Conservation (phyloP, 2,329 filamentous ascomycete genomes). For the Chaetomium sp. region DNA sequence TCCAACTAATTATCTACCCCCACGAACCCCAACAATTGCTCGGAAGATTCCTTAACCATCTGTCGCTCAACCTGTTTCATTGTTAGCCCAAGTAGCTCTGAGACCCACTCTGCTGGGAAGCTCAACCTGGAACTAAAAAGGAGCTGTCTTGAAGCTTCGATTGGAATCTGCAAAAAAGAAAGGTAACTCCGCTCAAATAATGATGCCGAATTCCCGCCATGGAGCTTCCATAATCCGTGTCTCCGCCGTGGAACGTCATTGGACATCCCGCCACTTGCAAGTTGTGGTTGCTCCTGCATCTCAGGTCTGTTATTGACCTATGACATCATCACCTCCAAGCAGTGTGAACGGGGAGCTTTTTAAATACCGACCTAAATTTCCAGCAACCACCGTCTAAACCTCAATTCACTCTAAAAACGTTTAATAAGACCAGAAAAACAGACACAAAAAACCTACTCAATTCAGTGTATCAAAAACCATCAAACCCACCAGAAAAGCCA, state of each 20-base stretch:
- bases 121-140: not conserved
- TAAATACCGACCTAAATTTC: not conserved
- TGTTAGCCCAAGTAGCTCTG: too few species aligned
- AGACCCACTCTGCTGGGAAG: not conserved
- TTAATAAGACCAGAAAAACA: too few species aligned
- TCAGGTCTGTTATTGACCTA: constrained; percentile 5
- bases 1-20: too few species aligned
- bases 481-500: constrained; percentile 5
- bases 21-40: too few species aligned
- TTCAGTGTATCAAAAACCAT: not conserved
- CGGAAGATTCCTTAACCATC: too few species aligned
- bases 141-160: not conserved
- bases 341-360: constrained; percentile 2
- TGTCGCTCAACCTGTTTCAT: too few species aligned
- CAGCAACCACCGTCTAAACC: not conserved
- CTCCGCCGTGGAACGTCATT: constrained; percentile 9
- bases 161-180: too few species aligned
- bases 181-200: too few species aligned
- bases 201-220: not conserved
- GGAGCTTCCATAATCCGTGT: not conserved
- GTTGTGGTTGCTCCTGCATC: not conserved
- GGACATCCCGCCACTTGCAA: not conserved
- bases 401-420: constrained; percentile 1
- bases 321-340: constrained; percentile 20
- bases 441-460: not conserved